Evolutionary conservation across 2,329 filamentous ascomycete species (phyloP).

Genomic region (Helicocarpus griseus): DNA sequence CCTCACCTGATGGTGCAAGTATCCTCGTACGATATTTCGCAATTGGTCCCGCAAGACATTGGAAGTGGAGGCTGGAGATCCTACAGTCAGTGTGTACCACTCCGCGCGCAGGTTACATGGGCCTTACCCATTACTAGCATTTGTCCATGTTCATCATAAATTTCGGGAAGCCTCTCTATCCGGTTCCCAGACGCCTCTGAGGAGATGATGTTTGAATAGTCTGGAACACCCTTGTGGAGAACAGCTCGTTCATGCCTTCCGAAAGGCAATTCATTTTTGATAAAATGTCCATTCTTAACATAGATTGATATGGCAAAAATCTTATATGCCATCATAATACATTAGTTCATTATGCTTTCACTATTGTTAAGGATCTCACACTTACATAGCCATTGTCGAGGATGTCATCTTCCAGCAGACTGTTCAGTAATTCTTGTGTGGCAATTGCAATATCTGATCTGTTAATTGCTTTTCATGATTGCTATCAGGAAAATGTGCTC

Average conservation of each 20-base stretch:
- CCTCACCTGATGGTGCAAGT: constrained; percentile 2
- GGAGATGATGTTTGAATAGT: constrained; percentile 16
- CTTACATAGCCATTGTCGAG: constrained; percentile 19
- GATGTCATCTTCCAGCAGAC: constrained; percentile 17
- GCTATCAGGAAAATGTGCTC: not conserved
- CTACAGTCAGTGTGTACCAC: too few species aligned
- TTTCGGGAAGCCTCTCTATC: constrained; percentile 15
- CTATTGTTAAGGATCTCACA: not conserved
- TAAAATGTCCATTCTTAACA: constrained; percentile 11
- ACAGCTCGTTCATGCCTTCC: constrained; percentile 15
- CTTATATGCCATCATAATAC: too few species aligned
- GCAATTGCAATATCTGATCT: constrained; percentile 12
- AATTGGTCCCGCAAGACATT: constrained; percentile 2
- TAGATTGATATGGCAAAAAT: constrained; percentile 20
- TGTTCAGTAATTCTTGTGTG: constrained; percentile 15
- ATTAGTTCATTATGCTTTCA: not conserved
- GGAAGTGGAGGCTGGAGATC: constrained; percentile 3
- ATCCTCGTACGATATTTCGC: not conserved
- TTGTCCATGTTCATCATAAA: constrained; percentile 12
- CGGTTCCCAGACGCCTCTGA: constrained; percentile 14
- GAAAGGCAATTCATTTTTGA: constrained; percentile 12
- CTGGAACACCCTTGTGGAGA: constrained; percentile 14
- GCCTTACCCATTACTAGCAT: constrained; percentile 17
- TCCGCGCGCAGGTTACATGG: too few species aligned
- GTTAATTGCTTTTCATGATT: not conserved